Evolutionary conservation across 176 grass and related monocot genomes (phyloP).

Genomic region (Eragrostis curvula): DNA sequence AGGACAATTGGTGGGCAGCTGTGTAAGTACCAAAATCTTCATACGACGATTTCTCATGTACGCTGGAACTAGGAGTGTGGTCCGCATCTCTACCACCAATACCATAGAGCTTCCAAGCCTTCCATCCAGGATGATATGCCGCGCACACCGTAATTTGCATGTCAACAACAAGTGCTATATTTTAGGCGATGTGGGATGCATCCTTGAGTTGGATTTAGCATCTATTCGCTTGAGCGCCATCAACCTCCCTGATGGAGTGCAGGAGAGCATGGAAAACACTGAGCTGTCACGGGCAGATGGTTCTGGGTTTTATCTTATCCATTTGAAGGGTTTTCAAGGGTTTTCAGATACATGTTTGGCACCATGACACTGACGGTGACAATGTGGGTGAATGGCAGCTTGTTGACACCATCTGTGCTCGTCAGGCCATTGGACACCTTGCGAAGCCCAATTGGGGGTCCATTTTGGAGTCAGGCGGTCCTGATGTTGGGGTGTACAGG

Average conservation of each 20-base stretch:
- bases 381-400: neutral
- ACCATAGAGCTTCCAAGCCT: too few species aligned
- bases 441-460: neutral
- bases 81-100: neutral
- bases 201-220: neutral
- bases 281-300: neutral
- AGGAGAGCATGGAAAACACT: neutral
- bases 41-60: neutral
- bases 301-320: neutral
- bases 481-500: neutral
- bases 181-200: neutral
- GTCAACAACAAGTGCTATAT: neutral
- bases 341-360: neutral
- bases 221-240: neutral
- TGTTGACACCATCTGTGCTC: neutral
- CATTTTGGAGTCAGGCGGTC: neutral
- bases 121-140: neutral
- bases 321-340: neutral
- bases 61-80: neutral
- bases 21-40: neutral
- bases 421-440: neutral
- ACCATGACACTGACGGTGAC: neutral
- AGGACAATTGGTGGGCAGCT: neutral
- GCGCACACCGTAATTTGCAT: neutral
- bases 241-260: neutral